These are phyloP conservation scores for Vigna radiata DNA, from an alignment of 306 rosid species.

Conservation along the genomic window DNA sequence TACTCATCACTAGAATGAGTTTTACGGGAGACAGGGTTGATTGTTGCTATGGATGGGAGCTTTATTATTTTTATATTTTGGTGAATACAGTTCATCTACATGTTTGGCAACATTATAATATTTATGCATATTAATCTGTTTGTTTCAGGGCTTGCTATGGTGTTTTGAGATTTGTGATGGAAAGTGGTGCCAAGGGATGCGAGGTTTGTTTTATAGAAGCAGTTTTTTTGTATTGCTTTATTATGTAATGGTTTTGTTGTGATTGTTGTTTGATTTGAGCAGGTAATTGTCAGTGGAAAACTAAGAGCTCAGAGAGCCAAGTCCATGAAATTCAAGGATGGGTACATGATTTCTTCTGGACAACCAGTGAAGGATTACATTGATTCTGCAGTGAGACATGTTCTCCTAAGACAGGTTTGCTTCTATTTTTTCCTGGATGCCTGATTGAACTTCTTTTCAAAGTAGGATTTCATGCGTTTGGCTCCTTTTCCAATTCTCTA, in stretches of 20 bases:
- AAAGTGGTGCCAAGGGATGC: slow-evolving; percentile 23
- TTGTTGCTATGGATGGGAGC: no score
- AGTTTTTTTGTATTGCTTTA: neutral
- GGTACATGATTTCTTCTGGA: slow-evolving; percentile 22
- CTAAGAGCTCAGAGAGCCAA: slow-evolving; percentile 21
- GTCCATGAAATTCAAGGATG: slow-evolving; percentile 33
- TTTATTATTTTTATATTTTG: no score
- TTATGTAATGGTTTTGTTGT: neutral
- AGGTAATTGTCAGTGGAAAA: slow-evolving; percentile 27
- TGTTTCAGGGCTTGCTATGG: slow-evolving; percentile 28
- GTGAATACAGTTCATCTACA: no score
- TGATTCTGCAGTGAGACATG: slow-evolving; percentile 24
- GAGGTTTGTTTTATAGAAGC: neutral
- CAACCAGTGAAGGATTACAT: slow-evolving; percentile 27
- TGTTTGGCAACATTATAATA: neutral
- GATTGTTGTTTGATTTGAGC: neutral
- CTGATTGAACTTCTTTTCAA: no score
- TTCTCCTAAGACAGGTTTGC: slow-evolving; percentile 22
- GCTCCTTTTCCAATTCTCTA: neutral
- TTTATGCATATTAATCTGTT: neutral
- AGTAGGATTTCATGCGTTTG: neutral
- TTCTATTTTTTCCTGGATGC: neutral
- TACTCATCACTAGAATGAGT: no score
- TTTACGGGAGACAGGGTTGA: no score
- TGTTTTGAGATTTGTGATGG: slow-evolving; percentile 33